Base-by-base conservation (phyloP, 495 filamentous ascomycete species). In the Penicillium egyptiacum region DNA sequence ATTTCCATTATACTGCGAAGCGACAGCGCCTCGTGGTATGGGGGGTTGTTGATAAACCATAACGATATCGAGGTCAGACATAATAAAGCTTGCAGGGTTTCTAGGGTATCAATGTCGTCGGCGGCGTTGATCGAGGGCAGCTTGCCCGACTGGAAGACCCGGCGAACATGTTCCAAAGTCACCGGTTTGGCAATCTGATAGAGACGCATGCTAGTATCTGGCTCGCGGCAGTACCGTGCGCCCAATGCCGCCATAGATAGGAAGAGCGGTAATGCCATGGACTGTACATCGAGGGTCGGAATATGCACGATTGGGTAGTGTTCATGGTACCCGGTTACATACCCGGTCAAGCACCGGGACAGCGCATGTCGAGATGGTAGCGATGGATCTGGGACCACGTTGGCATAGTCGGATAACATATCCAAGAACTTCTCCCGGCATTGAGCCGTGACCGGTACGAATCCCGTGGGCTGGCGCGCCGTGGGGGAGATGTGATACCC, bases 281-380 rank as follows among this genome's bases (percentile, higher is more conserved):
- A 73, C 14, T 81, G 77, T 1, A 81, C 73, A 23, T 76, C 66
- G 26, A 88, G 64, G 1, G 86, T 88, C 0, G 86, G 84, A 8
- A 87, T 73, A 62, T 90, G 87, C 47, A 89, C 69, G 41, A 88
- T 83, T 1, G 86, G 87, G 20, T 88, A 81, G 61, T 89, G 83
- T 20, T 86, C 81, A 61, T 89, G 83, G 46, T 85, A 88, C 1
- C 86, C 85, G 45, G 75, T 85, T 10, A 89, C 71, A 61, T 87
- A 89, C 5, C 86, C 85, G 14, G 86, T 85, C 42, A 88, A 63
- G 50, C 85, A 89, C 46, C 86, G 71, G 12, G 84, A 85, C 23
- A 89, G 61, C 3, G 86, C 83, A 67, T 87, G 81, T 4, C 85
- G 79, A 5, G 84, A 87, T 10, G 73, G 73, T 1, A 73, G 56